These are phyloP conservation scores for Mucor mucedo DNA, from an alignment of 371 early-diverging fungal species.

Conservation along the genomic window DNA sequence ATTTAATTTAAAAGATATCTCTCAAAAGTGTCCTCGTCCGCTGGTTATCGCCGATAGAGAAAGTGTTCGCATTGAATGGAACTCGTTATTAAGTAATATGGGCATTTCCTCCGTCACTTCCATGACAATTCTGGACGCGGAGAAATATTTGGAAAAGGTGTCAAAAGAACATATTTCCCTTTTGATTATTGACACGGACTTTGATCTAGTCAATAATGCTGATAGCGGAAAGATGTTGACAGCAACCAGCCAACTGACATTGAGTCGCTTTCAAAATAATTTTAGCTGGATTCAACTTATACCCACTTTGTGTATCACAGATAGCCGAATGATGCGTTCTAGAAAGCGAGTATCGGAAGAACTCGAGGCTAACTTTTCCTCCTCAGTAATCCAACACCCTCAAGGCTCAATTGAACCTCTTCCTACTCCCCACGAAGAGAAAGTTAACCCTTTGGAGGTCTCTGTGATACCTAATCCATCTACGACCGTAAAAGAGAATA, in stretches of 20 bases:
- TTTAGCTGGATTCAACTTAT: conserved; percentile 1
- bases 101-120: not conserved
- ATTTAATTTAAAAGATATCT: conserved; percentile 15
- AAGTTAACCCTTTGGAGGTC: not conserved
- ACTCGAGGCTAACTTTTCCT: not conserved
- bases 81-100: not conserved
- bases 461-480: not conserved
- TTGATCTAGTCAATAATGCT: not conserved
- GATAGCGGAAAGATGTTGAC: not conserved
- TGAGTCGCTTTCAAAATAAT: not conserved
- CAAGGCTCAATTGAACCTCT: conserved; percentile 9
- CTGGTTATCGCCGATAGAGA: conserved; percentile 27
- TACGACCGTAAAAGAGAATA: not conserved
- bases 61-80: conserved; percentile 12
- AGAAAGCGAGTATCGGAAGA: not conserved
- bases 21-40: conserved; percentile 5
- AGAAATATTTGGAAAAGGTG: not conserved
- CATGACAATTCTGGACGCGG: conserved; percentile 4
- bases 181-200: conserved; percentile 18
- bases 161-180: conserved; percentile 1
- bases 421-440: conserved; percentile 15
- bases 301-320: conserved; percentile 15
- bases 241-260: not conserved
- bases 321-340: conserved; percentile 6
- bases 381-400: conserved; percentile 4